A percentile compares a stretch with the other conserved stretches of the same genome.
Conservation (phyloP, 2,329 filamentous ascomycete species). For the Aspergillus sp. region DNA sequence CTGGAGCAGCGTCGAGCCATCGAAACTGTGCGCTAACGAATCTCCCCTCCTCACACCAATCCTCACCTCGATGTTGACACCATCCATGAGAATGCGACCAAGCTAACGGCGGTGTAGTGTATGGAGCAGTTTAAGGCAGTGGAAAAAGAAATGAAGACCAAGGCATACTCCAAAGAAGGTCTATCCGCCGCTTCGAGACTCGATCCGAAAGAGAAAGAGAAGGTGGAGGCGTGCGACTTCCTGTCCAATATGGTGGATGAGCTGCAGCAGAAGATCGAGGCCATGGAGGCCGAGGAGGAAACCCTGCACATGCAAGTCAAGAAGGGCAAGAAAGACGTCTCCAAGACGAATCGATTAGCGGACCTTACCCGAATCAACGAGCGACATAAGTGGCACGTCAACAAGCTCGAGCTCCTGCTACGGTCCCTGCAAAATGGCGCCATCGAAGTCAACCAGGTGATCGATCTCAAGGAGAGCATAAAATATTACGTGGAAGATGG, state of each 20-base stretch:
- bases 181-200: slow-evolving; percentile 87
- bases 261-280: slow-evolving; percentile 89
- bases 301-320: slow-evolving; percentile 84
- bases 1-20: slow-evolving; percentile 93
- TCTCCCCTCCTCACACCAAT: slow-evolving; percentile 5
- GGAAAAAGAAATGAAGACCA: slow-evolving; percentile 99
- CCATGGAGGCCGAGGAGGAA: slow-evolving; percentile 86
- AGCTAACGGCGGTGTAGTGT: slow-evolving; percentile 40
- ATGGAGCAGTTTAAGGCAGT: slow-evolving; percentile 99
- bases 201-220: slow-evolving; percentile 97
- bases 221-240: slow-evolving; percentile 84
- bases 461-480: slow-evolving; percentile 86
- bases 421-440: slow-evolving; percentile 90
- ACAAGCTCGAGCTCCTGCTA: slow-evolving; percentile 85
- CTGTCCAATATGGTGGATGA: slow-evolving; percentile 84
- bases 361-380: slow-evolving; percentile 83
- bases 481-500: slow-evolving; percentile 93
- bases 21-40: slow-evolving; percentile 69
- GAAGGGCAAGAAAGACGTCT: slow-evolving; percentile 84
- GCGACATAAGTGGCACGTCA: slow-evolving; percentile 94
- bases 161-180: slow-evolving; percentile 98
- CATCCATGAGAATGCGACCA: slow-evolving; percentile 3
- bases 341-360: slow-evolving; percentile 82
- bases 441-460: slow-evolving; percentile 82
- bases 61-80: not conserved